These are phyloP conservation scores for Arthrobotrys entomopaga DNA, from an alignment of 2,329 filamentous ascomycete species.

Conservation along the genomic window DNA sequence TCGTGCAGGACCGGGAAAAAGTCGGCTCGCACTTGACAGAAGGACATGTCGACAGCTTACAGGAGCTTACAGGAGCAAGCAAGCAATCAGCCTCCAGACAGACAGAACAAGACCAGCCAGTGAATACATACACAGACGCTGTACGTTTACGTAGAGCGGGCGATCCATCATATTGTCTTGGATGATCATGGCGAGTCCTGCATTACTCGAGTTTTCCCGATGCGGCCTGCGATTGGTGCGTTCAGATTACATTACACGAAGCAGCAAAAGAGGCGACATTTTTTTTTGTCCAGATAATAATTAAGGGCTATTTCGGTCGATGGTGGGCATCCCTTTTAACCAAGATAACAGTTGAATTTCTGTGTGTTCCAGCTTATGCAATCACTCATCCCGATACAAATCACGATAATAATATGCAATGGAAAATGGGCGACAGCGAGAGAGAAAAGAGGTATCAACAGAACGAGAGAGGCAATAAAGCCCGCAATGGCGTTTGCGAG, in stretches of 20 bases:
- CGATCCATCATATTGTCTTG: slow-evolving; percentile 49
- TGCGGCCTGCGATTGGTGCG: slow-evolving; percentile 46
- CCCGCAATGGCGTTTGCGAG: slow-evolving; percentile 33
- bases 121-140: not conserved
- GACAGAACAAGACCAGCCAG: not conserved
- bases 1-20: slow-evolving; percentile 24
- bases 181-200: slow-evolving; percentile 52
- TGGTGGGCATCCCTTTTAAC: slow-evolving; percentile 50
- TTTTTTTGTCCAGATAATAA: slow-evolving; percentile 3
- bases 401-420: slow-evolving; percentile 12
- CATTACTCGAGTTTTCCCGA: slow-evolving; percentile 56
- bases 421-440: slow-evolving; percentile 9
- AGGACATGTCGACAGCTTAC: not conserved
- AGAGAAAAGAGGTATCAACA: not conserved
- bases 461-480: slow-evolving; percentile 35
- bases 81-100: not conserved
- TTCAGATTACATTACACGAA: slow-evolving; percentile 33
- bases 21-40: not conserved
- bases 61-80: not conserved
- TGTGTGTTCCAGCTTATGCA: slow-evolving; percentile 52
- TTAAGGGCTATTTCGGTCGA: slow-evolving; percentile 1
- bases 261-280: slow-evolving; percentile 8
- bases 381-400: slow-evolving; percentile 53
- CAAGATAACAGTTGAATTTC: slow-evolving; percentile 43
- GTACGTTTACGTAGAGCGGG: slow-evolving; percentile 27